phyloP scores from a whole-genome alignment of 2,329 filamentous ascomycete genomes.

The Aspergillus thermomutatus region DNA sequence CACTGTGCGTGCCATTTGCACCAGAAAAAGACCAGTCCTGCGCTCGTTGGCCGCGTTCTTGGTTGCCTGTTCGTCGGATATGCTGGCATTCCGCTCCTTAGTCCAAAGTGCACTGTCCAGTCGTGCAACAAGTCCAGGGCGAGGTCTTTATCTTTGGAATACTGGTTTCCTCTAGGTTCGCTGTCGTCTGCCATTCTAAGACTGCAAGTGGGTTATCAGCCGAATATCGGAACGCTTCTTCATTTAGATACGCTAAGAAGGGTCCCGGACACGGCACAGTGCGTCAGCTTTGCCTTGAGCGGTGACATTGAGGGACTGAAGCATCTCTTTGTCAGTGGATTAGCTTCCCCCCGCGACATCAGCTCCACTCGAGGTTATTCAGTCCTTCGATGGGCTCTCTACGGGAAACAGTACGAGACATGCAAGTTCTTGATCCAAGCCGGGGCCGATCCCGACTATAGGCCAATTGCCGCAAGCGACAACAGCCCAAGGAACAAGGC shows the following conservation, averaged over 20 bases:
- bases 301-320: constrained; percentile 1
- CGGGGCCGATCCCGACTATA: background rate
- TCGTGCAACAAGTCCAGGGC: background rate
- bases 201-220: constrained; percentile 1
- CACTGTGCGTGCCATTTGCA: background rate
- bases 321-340: background rate
- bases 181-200: background rate
- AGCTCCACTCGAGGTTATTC: constrained; percentile 1
- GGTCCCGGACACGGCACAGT: constrained; percentile 1
- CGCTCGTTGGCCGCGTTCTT: background rate
- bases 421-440: constrained; percentile 1
- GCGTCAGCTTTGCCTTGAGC: constrained; percentile 1
- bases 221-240: background rate
- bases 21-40: background rate
- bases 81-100: background rate
- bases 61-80: background rate
- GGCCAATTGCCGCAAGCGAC: constrained; percentile 1
- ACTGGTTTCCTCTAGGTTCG: constrained; percentile 1
- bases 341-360: constrained; percentile 1
- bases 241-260: background rate
- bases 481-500: constrained; percentile 2
- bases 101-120: background rate
- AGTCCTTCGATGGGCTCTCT: constrained; percentile 1
- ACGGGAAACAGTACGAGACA: constrained; percentile 2
- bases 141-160: background rate